Percentiles rank a stretch among this genome's conserved stretches.
Conservation (phyloP, 768 basidiomycete genomes). For the Tulasnella sp. region DNA sequence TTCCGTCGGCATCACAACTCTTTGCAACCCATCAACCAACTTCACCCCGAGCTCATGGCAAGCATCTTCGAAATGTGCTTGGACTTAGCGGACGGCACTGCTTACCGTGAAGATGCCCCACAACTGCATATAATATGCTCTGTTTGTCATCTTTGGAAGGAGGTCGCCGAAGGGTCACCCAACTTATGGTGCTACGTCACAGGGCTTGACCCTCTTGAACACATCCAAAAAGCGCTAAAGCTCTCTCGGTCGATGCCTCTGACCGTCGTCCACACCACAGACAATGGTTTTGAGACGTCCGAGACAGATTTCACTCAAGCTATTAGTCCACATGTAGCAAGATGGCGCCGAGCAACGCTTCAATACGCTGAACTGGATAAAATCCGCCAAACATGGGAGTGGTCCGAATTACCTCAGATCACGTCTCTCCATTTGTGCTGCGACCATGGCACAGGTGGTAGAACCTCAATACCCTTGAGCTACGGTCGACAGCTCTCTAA, state of each 20-base stretch:
- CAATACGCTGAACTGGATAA: background rate
- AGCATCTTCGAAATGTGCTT: background rate
- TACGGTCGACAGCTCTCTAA: background rate
- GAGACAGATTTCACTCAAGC: background rate
- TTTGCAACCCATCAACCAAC: background rate
- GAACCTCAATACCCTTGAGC: background rate
- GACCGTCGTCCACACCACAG: background rate
- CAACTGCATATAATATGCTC: background rate
- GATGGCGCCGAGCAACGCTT: background rate
- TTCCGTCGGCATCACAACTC: background rate
- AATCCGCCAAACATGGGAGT: background rate
- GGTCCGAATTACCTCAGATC: background rate
- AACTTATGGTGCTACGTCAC: background rate
- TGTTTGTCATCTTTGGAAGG: background rate
- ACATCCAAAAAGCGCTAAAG: background rate
- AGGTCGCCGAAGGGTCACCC: background rate
- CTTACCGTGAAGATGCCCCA: background rate
- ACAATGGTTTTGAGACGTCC: background rate
- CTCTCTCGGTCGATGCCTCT: background rate
- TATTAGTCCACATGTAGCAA: background rate
- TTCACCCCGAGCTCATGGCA: background rate
- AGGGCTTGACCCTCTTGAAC: background rate
- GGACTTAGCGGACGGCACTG: background rate
- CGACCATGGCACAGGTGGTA: no score
- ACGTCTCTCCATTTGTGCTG: no score